Base-by-base conservation (phyloP, 345 rosid genomes). In the Bruguiera gymnorhiza region DNA sequence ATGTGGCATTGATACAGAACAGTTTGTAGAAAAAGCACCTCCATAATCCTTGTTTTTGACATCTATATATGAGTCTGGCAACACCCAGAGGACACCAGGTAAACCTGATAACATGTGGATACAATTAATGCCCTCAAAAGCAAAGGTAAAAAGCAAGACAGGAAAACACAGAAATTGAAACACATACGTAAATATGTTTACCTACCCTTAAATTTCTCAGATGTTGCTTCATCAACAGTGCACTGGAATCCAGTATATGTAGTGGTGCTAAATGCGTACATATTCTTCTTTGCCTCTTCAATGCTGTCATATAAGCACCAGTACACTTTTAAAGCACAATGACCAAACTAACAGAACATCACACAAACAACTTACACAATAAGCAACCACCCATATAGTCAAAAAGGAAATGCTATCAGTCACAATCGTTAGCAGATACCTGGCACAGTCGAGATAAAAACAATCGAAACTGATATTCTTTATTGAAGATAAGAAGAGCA, bases 31-130 rank as follows among this genome's bases (percentile, higher is more conserved):
- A 27, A 4, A 60, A 23, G 53, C 54, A 94, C 98, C 98, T 89
- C 98, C 98, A 72, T 94, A 94, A 79, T 94, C 98, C 74, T 94
- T 94, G 85, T 94, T 94, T 76, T 94, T 94, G 56, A 91, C 95
- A 74, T 94, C 97, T 52, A 94, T 94, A 79, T 89, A 94, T 9
- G 97, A 94, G 78, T 94, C 98, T 0, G 98, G 98, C 30, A 94
- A 81, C 39, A 91, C 98, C 98, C 98, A 94, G 5, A 91, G 93
- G 65, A 94, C 98, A 24, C 98, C 98, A 67, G 98, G 98, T 80
- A 94, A 79, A 71, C 98, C 98, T 94, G 73, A 81, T 54, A 63
- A 66, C 32, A 68, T 2, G 20, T n/a, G 1, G 32, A 60, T 1
- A 37, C 26, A 63, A 58, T 58, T n/a, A 43, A 46, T 23, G 65